A percentile compares a stretch with the other conserved stretches of the same genome.
phyloP scores from a whole-genome alignment of 78 protist species.

The Dictyostelium brefeldianum region DNA sequence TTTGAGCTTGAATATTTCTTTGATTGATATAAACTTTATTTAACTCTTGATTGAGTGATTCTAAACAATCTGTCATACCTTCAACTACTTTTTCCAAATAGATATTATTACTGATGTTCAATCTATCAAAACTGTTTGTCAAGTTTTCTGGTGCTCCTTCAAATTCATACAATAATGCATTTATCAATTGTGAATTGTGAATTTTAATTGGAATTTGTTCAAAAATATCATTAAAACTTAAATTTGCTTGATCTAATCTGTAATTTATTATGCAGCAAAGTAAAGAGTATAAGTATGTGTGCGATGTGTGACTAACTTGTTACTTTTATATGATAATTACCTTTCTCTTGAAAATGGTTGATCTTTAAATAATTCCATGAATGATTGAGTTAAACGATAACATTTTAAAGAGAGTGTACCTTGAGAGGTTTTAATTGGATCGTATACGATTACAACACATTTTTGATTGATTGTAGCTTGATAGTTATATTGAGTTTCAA shows the following conservation, averaged over 20 bases:
- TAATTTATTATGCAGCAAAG: background rate
- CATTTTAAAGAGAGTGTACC: slow-evolving; percentile 90
- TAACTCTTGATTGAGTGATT: slow-evolving; percentile 79
- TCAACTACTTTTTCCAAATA: slow-evolving; percentile 89
- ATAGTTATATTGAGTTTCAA: slow-evolving; percentile 89
- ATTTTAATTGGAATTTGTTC: slow-evolving; percentile 90
- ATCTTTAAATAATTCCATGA: slow-evolving; percentile 83
- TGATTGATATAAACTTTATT: slow-evolving; percentile 66
- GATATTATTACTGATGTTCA: slow-evolving; percentile 79
- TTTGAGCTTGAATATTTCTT: slow-evolving; percentile 66
- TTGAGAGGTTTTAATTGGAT: slow-evolving; percentile 88
- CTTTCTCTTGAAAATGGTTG: slow-evolving; percentile 67
- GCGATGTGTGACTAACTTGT: background rate
- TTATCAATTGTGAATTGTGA: slow-evolving; percentile 86
- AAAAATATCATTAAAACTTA: slow-evolving; percentile 80
- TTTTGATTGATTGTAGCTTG: slow-evolving; percentile 86
- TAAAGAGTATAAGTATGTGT: background rate
- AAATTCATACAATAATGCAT: slow-evolving; percentile 86
- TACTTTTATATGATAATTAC: background rate
- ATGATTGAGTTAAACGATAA: slow-evolving; percentile 83
- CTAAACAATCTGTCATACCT: slow-evolving; percentile 84
- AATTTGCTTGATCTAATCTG: slow-evolving; percentile 53
- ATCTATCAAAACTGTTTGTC: slow-evolving; percentile 82
- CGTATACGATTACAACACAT: slow-evolving; percentile 83
- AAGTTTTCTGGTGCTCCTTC: slow-evolving; percentile 35